Evolutionary conservation across 495 filamentous ascomycete species (phyloP).

Genomic region (Cryomyces minteri): DNA sequence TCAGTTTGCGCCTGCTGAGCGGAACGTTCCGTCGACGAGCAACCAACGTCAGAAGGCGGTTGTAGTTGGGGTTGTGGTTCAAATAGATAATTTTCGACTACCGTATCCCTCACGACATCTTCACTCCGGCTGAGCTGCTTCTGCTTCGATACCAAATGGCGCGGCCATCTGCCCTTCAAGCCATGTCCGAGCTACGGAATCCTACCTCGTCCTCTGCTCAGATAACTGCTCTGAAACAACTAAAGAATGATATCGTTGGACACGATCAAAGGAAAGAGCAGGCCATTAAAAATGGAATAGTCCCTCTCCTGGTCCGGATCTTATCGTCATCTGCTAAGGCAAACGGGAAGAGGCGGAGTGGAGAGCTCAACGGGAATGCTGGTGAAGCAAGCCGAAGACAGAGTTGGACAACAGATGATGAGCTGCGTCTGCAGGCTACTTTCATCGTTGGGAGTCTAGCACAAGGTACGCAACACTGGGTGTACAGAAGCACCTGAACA

Average conservation of each 20-base stretch:
- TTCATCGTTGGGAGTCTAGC: conserved; percentile 69
- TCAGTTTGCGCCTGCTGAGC: no score
- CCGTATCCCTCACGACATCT: no score
- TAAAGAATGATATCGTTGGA: conserved; percentile 84
- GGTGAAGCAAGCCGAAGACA: conserved; percentile 1
- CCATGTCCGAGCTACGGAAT: background rate
- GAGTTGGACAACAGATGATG: conserved; percentile 32
- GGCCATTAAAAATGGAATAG: conserved; percentile 49
- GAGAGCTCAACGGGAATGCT: conserved; percentile 19
- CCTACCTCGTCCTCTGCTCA: conserved; percentile 17
- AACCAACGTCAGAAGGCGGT: no score
- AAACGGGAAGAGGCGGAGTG: conserved; percentile 19
- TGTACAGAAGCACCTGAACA: no score
- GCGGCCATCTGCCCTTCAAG: background rate
- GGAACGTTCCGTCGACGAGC: no score
- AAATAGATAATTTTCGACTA: no score
- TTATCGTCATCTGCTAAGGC: conserved; percentile 22
- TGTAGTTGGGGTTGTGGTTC: no score
- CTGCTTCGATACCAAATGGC: background rate
- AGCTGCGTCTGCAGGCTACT: conserved; percentile 57
- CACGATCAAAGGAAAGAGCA: conserved; percentile 72
- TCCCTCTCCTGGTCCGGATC: conserved; percentile 46
- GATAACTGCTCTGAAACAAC: conserved; percentile 40
- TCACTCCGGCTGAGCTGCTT: background rate
- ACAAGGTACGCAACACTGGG: conserved; percentile 39